phyloP scores from a whole-genome alignment of 2,329 filamentous ascomycete species.

The Penicillium carneum region DNA sequence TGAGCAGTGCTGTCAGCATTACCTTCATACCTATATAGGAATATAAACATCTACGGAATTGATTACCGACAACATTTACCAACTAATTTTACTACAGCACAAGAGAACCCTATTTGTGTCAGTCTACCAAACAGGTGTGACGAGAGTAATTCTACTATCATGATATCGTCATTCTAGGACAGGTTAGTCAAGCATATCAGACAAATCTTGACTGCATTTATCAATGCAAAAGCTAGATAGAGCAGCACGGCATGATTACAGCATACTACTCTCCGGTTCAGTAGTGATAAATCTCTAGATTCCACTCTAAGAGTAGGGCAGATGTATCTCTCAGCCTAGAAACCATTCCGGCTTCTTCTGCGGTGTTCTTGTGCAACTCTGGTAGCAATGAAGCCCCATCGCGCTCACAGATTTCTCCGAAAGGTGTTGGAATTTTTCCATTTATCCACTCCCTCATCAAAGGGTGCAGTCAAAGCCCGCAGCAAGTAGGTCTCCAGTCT shows the following conservation, averaged over 20 bases:
- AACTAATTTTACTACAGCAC: background rate
- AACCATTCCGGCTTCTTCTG: background rate
- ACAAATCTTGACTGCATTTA: background rate
- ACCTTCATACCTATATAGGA: background rate
- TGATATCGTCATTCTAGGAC: constrained; percentile 4
- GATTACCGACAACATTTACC: background rate
- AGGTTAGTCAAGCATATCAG: background rate
- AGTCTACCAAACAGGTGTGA: background rate
- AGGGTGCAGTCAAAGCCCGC: background rate
- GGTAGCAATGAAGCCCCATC: constrained; percentile 12
- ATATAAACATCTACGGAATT: background rate
- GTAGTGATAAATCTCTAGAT: constrained; percentile 4
- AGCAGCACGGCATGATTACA: constrained; percentile 15
- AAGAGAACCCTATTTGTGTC: background rate
- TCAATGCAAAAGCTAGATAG: background rate
- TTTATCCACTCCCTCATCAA: constrained; percentile 2
- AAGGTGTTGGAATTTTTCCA: constrained; percentile 22
- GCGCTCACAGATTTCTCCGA: constrained; percentile 12
- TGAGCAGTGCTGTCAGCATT: constrained; percentile 5
- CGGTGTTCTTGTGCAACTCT: background rate
- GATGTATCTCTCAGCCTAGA: background rate
- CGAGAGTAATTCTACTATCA: constrained; percentile 3
- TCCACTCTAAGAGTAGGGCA: background rate
- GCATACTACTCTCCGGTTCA: background rate
- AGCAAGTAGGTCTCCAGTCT: background rate